Evolutionary conservation across 176 grass and related monocot genomes (phyloP).

Genomic region (Oryza rufipogon): DNA sequence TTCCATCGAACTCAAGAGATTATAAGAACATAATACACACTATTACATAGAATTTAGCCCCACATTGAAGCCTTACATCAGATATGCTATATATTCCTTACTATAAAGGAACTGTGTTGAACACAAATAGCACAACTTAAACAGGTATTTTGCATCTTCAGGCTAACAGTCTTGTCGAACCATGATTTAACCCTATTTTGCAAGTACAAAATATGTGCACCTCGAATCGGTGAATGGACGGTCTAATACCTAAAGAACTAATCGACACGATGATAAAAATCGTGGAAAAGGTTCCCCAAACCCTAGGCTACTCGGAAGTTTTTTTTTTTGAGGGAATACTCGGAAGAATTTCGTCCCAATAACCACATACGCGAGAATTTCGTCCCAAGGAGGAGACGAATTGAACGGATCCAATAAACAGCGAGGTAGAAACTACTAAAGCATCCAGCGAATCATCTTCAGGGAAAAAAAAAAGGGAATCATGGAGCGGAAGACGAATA

Average conservation of each 20-base stretch:
- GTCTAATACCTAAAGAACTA: neutral
- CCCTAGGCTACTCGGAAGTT: neutral
- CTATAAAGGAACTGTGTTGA: neutral
- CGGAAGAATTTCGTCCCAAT: neutral
- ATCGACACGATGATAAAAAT: neutral
- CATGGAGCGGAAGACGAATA: neutral
- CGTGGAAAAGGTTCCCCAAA: neutral
- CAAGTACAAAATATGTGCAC: neutral
- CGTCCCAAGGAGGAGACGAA: neutral
- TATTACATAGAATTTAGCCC: neutral
- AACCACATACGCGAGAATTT: neutral
- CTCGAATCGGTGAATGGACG: neutral
- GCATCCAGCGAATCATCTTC: neutral
- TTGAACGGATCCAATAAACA: neutral
- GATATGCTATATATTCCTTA: neutral
- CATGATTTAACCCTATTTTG: constrained; percentile 6
- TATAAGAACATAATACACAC: neutral
- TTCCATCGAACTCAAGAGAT: neutral
- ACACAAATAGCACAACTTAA: neutral
- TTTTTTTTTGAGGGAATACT: too few relatives aligned
- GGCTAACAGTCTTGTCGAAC: neutral
- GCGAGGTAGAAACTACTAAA: neutral
- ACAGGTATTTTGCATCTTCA: neutral
- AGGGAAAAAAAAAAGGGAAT: neutral
- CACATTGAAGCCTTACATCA: neutral